Percentiles rank a stretch among this genome's conserved stretches.
Evolutionary conservation across 2,329 filamentous ascomycete genomes (phyloP).

Genomic region (Lecanosticta acicola): DNA sequence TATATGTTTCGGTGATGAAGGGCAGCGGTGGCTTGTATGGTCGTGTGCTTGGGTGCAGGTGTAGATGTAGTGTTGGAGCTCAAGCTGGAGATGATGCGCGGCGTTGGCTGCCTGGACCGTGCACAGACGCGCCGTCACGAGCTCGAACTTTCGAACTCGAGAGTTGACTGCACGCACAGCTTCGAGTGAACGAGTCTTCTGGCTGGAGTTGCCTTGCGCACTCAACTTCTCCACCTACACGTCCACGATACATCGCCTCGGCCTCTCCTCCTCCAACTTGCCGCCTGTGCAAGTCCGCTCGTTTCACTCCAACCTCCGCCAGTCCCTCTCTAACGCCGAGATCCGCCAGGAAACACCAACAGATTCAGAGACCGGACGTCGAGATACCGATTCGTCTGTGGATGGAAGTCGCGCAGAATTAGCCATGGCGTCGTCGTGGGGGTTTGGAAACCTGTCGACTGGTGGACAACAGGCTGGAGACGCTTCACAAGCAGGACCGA

Average conservation of each 20-base stretch:
- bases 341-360: background rate
- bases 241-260: conserved; percentile 11
- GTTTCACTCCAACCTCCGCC: conserved; percentile 9
- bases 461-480: background rate
- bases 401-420: background rate
- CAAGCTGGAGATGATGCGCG: background rate
- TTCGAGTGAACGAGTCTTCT: conserved; percentile 6
- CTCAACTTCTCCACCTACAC: background rate
- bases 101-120: background rate
- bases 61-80: too few relatives aligned
- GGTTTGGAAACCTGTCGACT: background rate
- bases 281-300: conserved; percentile 15
- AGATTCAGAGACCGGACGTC: background rate
- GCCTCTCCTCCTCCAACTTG: conserved; percentile 9
- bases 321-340: background rate
- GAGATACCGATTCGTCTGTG: background rate
- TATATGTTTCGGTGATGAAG: conserved; percentile 4
- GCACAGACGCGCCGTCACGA: background rate
- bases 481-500: conserved; percentile 47
- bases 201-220: background rate
- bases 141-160: background rate
- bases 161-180: background rate
- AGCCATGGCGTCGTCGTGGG: background rate
- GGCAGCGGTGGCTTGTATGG: background rate
- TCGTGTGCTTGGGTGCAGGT: background rate